A percentile compares a stretch with the other conserved stretches of the same genome.
These are phyloP conservation scores for Eucommia ulmoides DNA, from an alignment of 257 asterid species.

Conservation along the genomic window DNA sequence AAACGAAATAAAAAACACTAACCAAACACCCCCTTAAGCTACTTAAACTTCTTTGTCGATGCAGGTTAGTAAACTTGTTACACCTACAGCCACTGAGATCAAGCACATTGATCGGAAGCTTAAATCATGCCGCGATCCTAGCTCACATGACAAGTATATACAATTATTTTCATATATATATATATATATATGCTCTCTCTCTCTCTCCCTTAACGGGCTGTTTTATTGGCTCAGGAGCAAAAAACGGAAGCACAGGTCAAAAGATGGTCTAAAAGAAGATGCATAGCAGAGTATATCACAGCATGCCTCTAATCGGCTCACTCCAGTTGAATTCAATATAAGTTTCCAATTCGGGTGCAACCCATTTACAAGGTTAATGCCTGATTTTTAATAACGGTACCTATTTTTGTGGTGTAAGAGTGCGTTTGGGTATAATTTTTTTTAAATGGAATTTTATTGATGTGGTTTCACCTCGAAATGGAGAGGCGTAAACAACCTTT, in stretches of 20 bases:
- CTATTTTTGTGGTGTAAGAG: too few species aligned
- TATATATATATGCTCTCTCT: not conserved
- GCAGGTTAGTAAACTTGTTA: conserved; percentile 74
- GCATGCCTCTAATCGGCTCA: conserved; percentile 12
- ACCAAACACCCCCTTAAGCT: too few species aligned
- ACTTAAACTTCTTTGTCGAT: not conserved
- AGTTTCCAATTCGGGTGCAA: too few species aligned
- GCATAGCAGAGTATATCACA: too few species aligned
- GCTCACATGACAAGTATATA: conserved; percentile 78
- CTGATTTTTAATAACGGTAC: too few species aligned
- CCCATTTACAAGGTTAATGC: too few species aligned
- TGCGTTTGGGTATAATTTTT: too few species aligned
- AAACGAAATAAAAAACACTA: too few species aligned
- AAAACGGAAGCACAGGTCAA: conserved; percentile 88
- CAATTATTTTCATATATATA: conserved; percentile 2
- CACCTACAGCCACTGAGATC: conserved; percentile 70
- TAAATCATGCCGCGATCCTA: conserved; percentile 85
- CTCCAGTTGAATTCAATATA: too few species aligned
- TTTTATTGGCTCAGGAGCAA: conserved; percentile 58
- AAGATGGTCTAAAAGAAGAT: conserved; percentile 41
- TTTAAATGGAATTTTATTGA: too few species aligned
- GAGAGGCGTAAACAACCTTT: too few species aligned
- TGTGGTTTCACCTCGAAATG: too few species aligned
- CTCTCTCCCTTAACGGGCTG: not conserved
- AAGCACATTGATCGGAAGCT: conserved; percentile 97